A percentile compares a stretch with the other conserved stretches of the same genome.
Conservation (phyloP, 306 rosid genomes). For the Rosa rugosa region DNA sequence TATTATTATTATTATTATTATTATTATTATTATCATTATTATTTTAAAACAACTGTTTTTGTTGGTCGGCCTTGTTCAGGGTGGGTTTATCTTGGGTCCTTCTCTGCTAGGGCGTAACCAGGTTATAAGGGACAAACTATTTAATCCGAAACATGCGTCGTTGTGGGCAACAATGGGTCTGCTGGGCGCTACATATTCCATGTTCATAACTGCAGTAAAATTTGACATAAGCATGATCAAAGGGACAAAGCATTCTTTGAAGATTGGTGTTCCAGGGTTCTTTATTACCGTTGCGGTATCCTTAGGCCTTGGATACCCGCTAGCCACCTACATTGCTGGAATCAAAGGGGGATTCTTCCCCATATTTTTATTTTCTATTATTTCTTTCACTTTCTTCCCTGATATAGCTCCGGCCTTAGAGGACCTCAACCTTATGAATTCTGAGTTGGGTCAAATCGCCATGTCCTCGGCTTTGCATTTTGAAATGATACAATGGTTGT, state of each 20-base stretch:
- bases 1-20: too few species aligned
- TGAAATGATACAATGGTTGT: slow-evolving; percentile 23
- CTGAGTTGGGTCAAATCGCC: slow-evolving; percentile 38
- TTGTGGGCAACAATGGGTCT: slow-evolving; percentile 8
- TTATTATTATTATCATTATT: not conserved
- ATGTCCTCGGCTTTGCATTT: slow-evolving; percentile 24
- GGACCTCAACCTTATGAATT: slow-evolving; percentile 30
- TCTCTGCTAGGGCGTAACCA: slow-evolving; percentile 21
- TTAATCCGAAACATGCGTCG: not conserved
- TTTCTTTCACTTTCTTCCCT: slow-evolving; percentile 27
- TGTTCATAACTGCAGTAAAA: slow-evolving; percentile 31
- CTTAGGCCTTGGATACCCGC: not conserved
- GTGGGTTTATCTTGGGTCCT: slow-evolving; percentile 37
- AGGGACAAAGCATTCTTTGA: slow-evolving; percentile 25
- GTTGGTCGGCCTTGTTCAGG: slow-evolving; percentile 18
- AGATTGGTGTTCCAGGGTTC: slow-evolving; percentile 16
- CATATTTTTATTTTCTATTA: not conserved
- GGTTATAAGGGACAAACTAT: not conserved
- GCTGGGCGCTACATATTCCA: slow-evolving; percentile 15
- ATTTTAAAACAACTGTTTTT: not conserved
- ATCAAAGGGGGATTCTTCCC: not conserved
- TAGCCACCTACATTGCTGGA: not conserved
- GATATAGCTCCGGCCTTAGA: slow-evolving; percentile 26
- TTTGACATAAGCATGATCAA: slow-evolving; percentile 9
- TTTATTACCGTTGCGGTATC: not conserved